A percentile compares a stretch with the other conserved stretches of the same genome.
These are phyloP conservation scores for Hansenula lynferdii DNA, from an alignment of 1,139 yeast genomes.

Conservation along the genomic window DNA sequence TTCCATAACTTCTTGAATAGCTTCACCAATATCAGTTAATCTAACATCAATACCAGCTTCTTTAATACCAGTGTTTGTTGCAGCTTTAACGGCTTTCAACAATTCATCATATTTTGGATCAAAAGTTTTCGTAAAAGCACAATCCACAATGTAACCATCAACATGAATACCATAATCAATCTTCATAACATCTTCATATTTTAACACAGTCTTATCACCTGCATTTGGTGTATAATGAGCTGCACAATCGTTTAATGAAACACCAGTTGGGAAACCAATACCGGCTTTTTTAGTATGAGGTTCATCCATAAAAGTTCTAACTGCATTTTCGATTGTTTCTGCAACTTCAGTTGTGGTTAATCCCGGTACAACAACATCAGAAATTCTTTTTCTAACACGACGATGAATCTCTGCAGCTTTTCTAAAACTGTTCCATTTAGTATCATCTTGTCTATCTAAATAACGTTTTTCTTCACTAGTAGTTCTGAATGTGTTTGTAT, in stretches of 20 bases:
- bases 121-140: constrained; percentile 91
- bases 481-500: constrained; percentile 68
- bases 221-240: constrained; percentile 98
- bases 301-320: constrained; percentile 69
- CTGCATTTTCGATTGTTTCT: constrained; percentile 80
- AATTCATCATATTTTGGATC: constrained; percentile 78
- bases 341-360: constrained; percentile 91
- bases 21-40: constrained; percentile 91
- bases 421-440: constrained; percentile 81
- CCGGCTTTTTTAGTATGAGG: constrained; percentile 55
- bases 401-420: constrained; percentile 96
- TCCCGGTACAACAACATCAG: constrained; percentile 76
- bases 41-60: constrained; percentile 97
- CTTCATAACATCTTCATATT: constrained; percentile 90
- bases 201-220: constrained; percentile 78
- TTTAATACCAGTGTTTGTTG: constrained; percentile 88
- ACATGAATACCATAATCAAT: constrained; percentile 97
- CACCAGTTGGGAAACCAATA: constrained; percentile 96
- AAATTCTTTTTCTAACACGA: constrained; percentile 80
- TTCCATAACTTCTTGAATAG: constrained; percentile 96
- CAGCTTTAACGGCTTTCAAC: constrained; percentile 81
- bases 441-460: constrained; percentile 60
- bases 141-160: constrained; percentile 91
- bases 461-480: constrained; percentile 86
- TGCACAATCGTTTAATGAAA: constrained; percentile 89